Base-by-base conservation (phyloP, 805 yeast genomes). In the Nakazawaea wickerhamii region DNA sequence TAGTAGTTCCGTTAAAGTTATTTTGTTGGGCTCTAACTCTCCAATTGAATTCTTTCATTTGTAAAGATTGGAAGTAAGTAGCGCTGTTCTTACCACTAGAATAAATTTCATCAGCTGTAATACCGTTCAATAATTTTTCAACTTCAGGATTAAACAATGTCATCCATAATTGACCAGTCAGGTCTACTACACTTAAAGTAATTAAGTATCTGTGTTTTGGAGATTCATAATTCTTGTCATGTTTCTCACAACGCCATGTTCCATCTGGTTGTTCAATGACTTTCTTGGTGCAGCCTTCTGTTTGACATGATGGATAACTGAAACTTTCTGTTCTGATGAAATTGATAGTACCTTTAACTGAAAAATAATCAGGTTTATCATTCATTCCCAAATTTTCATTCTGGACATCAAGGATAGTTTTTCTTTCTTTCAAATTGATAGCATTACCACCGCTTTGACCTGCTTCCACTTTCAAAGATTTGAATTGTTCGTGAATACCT, bases 181-280 rank as follows among this genome's bases (percentile, higher is more conserved):
- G 69, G 61, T 93, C 99, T 55, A 80, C 71, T n/a, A 89, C 74
- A 3, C 87, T 77, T 36, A 79, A 60, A n/a, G 83, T 81, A 52
- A 91, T 61, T 41, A 89, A 79, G 53, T 85, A 93, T 60, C 98
- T 76, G 66, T 85, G 81, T 38, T 72, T 67, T 15, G 98, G 97
- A 36, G 70, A 72, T 2, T 73, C 69, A 56, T 77, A 81, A 48
- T 75, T 75, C 43, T 75, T 68, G 54, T 86, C 82, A 72, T 98
- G 90, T 60, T 83, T 84, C 59, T 90, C 98, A 69, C 99, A 93
- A 61, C 95, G 78, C 95, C 95, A 90, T 14, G 81, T 69, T 11
- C 84, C 87, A 55, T 77, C 82, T 25, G 77, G 70, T 43, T 75
- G 81, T 55, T 86, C 86, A 34, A 84, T 66, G 23, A 89, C 87